A percentile compares a stretch with the other conserved stretches of the same genome.
phyloP scores from a whole-genome alignment of 306 rosid species.

The Rubus parviflorus region DNA sequence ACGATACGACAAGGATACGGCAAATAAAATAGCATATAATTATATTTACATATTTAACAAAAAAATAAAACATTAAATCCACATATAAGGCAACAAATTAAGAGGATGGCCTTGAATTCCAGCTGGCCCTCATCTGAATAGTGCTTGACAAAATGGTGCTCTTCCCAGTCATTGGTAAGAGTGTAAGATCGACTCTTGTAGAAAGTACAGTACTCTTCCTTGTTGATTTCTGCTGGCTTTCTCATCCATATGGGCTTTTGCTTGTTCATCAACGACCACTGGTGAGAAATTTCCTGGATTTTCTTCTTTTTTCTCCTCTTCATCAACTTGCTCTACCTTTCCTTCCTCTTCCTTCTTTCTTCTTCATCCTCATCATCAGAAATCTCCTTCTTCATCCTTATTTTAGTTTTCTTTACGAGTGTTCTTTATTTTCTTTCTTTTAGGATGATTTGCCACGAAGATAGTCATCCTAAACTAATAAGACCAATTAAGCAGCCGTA shows the following conservation, averaged over 20 bases:
- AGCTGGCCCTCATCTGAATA: conserved; percentile 97
- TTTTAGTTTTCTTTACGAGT: no score
- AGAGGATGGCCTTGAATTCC: conserved; percentile 91
- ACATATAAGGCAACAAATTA: conserved; percentile 81
- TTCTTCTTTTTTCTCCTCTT: conserved; percentile 86
- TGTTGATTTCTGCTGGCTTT: conserved; percentile 85
- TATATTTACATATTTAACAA: no score
- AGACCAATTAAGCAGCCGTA: conserved; percentile 35
- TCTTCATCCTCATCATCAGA: conserved; percentile 95
- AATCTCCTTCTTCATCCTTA: conserved; percentile 93
- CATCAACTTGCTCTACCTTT: conserved; percentile 82
- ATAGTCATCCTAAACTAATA: conserved; percentile 8
- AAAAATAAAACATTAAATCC: no score
- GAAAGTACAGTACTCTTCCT: conserved; percentile 87
- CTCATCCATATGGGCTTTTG: conserved; percentile 99
- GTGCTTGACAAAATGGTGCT: conserved; percentile 85
- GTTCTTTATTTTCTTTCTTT: no score
- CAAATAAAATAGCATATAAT: no score
- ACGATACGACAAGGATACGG: no score
- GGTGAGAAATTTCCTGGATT: conserved; percentile 83
- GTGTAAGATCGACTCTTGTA: no score
- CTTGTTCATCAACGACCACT: conserved; percentile 92
- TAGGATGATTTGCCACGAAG: no score
- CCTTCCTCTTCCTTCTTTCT: conserved; percentile 90
- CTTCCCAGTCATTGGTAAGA: conserved; percentile 97